phyloP scores from a whole-genome alignment of 2,329 filamentous ascomycete genomes.

The Fusarium luffae region DNA sequence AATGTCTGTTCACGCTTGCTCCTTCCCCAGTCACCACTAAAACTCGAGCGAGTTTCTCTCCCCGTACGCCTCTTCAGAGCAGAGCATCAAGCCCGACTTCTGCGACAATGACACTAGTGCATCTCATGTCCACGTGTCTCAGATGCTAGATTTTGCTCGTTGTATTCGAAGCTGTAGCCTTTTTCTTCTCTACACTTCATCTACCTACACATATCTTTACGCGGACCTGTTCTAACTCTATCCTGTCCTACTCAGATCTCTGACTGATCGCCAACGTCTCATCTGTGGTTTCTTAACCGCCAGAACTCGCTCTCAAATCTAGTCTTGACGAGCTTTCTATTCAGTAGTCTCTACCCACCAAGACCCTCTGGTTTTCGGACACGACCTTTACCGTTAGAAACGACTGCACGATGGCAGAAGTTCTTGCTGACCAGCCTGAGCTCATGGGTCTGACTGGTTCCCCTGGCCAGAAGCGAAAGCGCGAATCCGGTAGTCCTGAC shows the following conservation, averaged over 20 bases:
- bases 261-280: conserved; percentile 37
- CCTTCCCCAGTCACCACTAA: conserved; percentile 7
- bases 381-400: background rate
- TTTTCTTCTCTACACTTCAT: conserved; percentile 14
- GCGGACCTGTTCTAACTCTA: conserved; percentile 37
- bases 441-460: conserved; percentile 56
- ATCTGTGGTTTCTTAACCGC: conserved; percentile 39
- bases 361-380: conserved; percentile 1
- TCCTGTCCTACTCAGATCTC: conserved; percentile 36
- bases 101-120: conserved; percentile 16
- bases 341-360: conserved; percentile 7
- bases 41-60: conserved; percentile 27
- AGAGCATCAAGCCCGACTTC: conserved; percentile 4
- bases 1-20: conserved; percentile 15
- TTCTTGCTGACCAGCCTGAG: conserved; percentile 60
- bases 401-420: conserved; percentile 59
- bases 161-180: background rate
- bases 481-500: conserved; percentile 62
- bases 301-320: conserved; percentile 21
- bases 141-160: conserved; percentile 12
- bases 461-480: conserved; percentile 67
- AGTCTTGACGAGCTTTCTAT: conserved; percentile 30
- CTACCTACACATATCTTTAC: conserved; percentile 8
- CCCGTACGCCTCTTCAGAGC: conserved; percentile 12
- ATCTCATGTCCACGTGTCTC: conserved; percentile 13